phyloP scores from a whole-genome alignment of 2,329 filamentous ascomycete genomes.

The Botrytis byssoidea region DNA sequence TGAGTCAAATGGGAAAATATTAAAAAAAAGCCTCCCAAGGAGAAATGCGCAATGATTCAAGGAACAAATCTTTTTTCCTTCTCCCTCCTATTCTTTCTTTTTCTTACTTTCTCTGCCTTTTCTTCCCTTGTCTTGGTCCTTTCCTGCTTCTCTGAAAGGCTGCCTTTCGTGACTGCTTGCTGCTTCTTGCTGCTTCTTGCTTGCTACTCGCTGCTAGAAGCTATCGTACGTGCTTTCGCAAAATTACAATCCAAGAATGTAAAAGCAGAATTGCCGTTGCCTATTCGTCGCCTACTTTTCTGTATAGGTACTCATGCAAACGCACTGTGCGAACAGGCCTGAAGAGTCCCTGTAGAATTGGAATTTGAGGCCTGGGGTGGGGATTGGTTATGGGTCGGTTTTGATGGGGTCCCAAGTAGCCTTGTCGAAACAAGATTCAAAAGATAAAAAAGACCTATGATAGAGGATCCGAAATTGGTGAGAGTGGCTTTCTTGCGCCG shows the following conservation, averaged over 20 bases:
- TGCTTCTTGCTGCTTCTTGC: neutral
- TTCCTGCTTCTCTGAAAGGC: neutral
- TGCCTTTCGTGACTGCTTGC: neutral
- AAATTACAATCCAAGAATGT: constrained; percentile 15
- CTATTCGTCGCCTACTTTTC: neutral
- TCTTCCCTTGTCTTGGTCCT: neutral
- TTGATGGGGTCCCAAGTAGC: neutral
- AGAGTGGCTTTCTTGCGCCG: constrained; percentile 3
- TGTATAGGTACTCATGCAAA: constrained; percentile 1
- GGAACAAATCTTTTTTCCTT: neutral
- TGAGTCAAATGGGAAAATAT: neutral
- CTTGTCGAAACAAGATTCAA: neutral
- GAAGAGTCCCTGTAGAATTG: constrained; percentile 9
- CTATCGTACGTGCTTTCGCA: constrained; percentile 8
- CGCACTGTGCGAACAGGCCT: constrained; percentile 4
- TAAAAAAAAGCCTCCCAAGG: neutral
- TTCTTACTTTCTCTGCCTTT: neutral
- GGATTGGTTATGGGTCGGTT: neutral
- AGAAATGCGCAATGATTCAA: neutral
- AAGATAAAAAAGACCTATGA: neutral
- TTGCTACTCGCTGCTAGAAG: neutral
- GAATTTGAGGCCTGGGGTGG: constrained; percentile 1
- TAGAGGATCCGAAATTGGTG: neutral
- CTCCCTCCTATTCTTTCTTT: neutral
- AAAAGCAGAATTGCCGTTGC: neutral